A percentile compares a stretch with the other conserved stretches of the same genome.
Evolutionary conservation across 306 rosid genomes (phyloP).

Genomic region (Lathyrus tuberosus): DNA sequence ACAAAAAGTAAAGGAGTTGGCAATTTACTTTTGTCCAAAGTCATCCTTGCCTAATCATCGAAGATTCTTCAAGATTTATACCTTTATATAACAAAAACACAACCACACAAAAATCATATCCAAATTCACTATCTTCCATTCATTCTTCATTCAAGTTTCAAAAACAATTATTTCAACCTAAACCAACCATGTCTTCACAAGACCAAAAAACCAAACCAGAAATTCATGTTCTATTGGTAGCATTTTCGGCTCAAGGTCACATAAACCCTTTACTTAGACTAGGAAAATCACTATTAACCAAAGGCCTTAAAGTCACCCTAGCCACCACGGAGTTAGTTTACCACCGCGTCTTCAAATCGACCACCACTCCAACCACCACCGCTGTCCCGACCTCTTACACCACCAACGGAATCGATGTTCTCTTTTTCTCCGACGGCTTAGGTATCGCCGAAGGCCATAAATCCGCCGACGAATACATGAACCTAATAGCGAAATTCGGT

Average conservation of each 20-base stretch:
- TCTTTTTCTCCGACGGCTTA: constrained; percentile 50
- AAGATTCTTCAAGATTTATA: background rate
- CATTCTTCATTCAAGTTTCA: background rate
- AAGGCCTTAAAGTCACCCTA: constrained; percentile 56
- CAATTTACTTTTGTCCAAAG: background rate
- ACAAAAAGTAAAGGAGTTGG: no score
- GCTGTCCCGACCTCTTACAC: constrained; percentile 35
- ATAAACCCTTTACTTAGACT: constrained; percentile 54
- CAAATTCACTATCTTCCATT: background rate
- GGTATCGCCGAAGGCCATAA: background rate
- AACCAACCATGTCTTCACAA: constrained; percentile 26
- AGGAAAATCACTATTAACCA: constrained; percentile 39
- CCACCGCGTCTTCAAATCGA: constrained; percentile 43
- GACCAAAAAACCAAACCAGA: constrained; percentile 23
- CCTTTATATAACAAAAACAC: background rate
- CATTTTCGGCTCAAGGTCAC: constrained; percentile 60
- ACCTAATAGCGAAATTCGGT: constrained; percentile 34
- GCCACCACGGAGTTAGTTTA: constrained; percentile 56
- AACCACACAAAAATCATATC: background rate
- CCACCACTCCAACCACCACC: background rate
- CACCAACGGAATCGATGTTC: constrained; percentile 45
- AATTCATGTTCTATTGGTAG: constrained; percentile 51
- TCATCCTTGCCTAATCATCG: background rate
- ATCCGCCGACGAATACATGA: constrained; percentile 38
- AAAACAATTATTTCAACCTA: background rate